phyloP scores from a whole-genome alignment of 495 filamentous ascomycete genomes.

The Tetracladium setigerum region DNA sequence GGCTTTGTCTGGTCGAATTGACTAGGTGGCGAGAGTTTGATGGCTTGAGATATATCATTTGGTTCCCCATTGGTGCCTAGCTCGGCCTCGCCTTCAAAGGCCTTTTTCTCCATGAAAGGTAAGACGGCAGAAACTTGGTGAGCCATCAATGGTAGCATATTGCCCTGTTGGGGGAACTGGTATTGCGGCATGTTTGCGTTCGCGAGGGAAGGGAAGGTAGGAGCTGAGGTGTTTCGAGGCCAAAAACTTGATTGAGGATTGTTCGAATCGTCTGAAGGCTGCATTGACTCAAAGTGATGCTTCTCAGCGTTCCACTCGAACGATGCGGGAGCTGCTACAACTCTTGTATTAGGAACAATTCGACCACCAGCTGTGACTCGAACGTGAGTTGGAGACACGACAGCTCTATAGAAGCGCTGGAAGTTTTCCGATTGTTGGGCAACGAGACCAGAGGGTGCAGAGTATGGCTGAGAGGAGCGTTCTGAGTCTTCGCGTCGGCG shows the following conservation, averaged over 20 bases:
- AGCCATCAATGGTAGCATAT: conserved; percentile 4
- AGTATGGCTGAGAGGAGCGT: conserved; percentile 29
- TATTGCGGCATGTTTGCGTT: conserved; percentile 1
- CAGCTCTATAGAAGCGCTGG: conserved; percentile 46
- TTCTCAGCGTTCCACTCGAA: conserved; percentile 22
- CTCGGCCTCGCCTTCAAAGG: too few species aligned
- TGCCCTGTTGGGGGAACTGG: conserved; percentile 1
- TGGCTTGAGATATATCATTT: conserved; percentile 15
- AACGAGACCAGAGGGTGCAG: conserved; percentile 34
- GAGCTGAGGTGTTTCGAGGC: conserved; percentile 1
- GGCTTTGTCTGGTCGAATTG: conserved; percentile 37
- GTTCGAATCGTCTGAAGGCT: not conserved
- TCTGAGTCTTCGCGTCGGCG: conserved; percentile 20
- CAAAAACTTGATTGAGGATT: not conserved
- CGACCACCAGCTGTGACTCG: conserved; percentile 47
- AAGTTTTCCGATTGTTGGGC: conserved; percentile 47
- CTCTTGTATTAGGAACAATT: conserved; percentile 49
- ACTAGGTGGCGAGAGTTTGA: conserved; percentile 36
- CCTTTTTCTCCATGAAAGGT: too few species aligned
- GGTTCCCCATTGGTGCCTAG: conserved; percentile 15
- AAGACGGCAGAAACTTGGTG: too few species aligned
- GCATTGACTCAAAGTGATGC: conserved; percentile 10
- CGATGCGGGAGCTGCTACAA: conserved; percentile 11
- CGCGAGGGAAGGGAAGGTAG: conserved; percentile 1
- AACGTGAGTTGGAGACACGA: conserved; percentile 46